Conservation (phyloP, 2,329 filamentous ascomycete genomes). For the Kalaharituber pfeilii region DNA sequence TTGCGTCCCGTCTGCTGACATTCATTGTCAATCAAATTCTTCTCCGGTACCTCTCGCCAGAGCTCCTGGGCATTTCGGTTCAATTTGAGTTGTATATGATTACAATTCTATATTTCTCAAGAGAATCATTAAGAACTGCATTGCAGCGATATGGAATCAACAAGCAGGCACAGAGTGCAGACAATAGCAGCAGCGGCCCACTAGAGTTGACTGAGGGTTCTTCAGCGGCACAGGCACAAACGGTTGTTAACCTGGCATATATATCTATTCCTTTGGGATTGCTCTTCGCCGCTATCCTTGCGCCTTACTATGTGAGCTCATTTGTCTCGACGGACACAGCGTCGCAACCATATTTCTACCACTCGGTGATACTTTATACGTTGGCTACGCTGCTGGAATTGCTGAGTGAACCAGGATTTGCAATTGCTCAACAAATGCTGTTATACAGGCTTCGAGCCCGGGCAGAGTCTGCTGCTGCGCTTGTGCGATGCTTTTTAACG, state of each 20-base stretch:
- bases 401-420: conserved; percentile 72
- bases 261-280: conserved; percentile 54
- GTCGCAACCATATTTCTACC: conserved; percentile 33
- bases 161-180: conserved; percentile 9
- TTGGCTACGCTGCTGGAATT: conserved; percentile 54
- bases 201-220: conserved; percentile 20
- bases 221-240: conserved; percentile 23
- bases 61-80: conserved; percentile 65
- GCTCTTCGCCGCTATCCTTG: conserved; percentile 45
- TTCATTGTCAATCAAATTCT: conserved; percentile 86
- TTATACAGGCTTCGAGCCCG: conserved; percentile 62
- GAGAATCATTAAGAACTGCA: conserved; percentile 80
- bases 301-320: conserved; percentile 47
- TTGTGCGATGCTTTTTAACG: conserved; percentile 57
- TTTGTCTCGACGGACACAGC: conserved; percentile 24
- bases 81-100: conserved; percentile 89
- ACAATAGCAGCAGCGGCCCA: conserved; percentile 4
- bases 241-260: conserved; percentile 76
- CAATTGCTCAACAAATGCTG: conserved; percentile 65
- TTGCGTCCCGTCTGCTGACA: conserved; percentile 71
- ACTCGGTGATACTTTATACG: conserved; percentile 38
- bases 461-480: conserved; percentile 68
- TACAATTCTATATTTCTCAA: conserved; percentile 82
- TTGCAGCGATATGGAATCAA: conserved; percentile 55
- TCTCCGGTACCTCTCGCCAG: conserved; percentile 70